phyloP scores from a whole-genome alignment of 2,329 filamentous ascomycete genomes.

The Tolypocladium ovalisporum region DNA sequence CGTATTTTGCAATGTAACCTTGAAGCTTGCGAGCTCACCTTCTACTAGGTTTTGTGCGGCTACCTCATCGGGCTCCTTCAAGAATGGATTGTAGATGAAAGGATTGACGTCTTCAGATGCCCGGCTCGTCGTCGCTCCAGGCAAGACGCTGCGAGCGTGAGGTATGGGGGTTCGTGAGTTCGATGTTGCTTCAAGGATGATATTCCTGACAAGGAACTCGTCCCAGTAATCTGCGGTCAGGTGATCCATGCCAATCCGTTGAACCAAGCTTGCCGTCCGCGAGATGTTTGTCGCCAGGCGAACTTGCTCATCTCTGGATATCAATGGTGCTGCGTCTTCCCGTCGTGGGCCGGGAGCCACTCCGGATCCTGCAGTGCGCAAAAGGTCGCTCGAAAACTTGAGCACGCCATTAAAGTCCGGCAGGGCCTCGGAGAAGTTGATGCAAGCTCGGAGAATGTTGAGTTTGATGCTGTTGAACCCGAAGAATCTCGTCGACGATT shows the following conservation, averaged over 20 bases:
- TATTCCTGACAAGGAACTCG: constrained; percentile 75
- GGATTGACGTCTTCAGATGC: constrained; percentile 60
- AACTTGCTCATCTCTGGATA: constrained; percentile 74
- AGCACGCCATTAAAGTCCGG: constrained; percentile 89
- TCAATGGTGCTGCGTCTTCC: constrained; percentile 57
- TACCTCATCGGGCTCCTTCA: constrained; percentile 53
- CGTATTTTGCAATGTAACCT: constrained; percentile 81
- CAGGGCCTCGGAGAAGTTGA: constrained; percentile 86
- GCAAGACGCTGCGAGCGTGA: constrained; percentile 46
- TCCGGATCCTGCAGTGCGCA: constrained; percentile 72
- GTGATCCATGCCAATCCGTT: constrained; percentile 58
- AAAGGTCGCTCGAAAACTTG: constrained; percentile 71
- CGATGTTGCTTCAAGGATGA: constrained; percentile 57
- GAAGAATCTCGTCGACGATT: constrained; percentile 52
- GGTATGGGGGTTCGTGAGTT: constrained; percentile 52
- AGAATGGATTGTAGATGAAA: constrained; percentile 91
- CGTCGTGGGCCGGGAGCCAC: constrained; percentile 61
- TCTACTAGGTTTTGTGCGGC: constrained; percentile 64
- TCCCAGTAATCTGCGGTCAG: constrained; percentile 90
- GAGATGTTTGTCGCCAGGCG: constrained; percentile 77
- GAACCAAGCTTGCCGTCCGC: constrained; percentile 69
- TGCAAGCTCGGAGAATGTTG: constrained; percentile 78
- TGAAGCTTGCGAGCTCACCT: constrained; percentile 66
- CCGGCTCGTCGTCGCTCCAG: constrained; percentile 36
- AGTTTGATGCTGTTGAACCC: constrained; percentile 74